Conservation (phyloP, 805 yeast genomes). For the Kluyveromyces aestuarii region DNA sequence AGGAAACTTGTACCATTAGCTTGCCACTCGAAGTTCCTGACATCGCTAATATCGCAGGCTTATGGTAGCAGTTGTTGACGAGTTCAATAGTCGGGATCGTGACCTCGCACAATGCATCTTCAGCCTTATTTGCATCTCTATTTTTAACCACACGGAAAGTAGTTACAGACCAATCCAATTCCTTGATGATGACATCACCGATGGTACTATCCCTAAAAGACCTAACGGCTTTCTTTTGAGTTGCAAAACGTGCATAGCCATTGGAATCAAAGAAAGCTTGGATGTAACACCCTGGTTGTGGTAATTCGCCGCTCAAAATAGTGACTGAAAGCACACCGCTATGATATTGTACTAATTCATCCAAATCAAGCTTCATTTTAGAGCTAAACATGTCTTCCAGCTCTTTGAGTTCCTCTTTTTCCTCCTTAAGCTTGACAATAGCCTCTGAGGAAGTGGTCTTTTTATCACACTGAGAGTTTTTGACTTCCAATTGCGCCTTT, state of each 20-base stretch:
- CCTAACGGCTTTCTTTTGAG: conserved; percentile 38
- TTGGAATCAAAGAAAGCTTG: conserved; percentile 72
- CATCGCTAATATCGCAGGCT: conserved; percentile 49
- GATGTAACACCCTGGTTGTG: conserved; percentile 50
- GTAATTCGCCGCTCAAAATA: conserved; percentile 48
- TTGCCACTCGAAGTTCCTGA: conserved; percentile 43
- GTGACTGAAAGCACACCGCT: conserved; percentile 74
- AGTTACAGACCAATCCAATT: conserved; percentile 63
- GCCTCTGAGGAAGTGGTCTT: conserved; percentile 23
- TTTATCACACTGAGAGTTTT: conserved; percentile 25
- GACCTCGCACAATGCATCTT: conserved; percentile 51
- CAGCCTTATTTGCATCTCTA: conserved; percentile 42
- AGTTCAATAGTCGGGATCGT: conserved; percentile 59
- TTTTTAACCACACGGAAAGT: conserved; percentile 55
- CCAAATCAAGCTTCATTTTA: conserved; percentile 46
- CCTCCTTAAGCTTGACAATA: conserved; percentile 23
- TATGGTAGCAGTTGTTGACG: conserved; percentile 53
- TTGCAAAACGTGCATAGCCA: conserved; percentile 53
- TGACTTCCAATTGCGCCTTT: conserved; percentile 28
- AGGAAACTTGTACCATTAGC: conserved; percentile 54
- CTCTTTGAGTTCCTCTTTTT: conserved; percentile 25
- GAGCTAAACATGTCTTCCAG: conserved; percentile 31
- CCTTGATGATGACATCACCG: conserved; percentile 70
- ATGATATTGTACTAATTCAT: conserved; percentile 46
- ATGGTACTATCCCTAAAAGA: conserved; percentile 37